Conservation (phyloP, 441 rosid species). For the Bruguiera hainesii region DNA sequence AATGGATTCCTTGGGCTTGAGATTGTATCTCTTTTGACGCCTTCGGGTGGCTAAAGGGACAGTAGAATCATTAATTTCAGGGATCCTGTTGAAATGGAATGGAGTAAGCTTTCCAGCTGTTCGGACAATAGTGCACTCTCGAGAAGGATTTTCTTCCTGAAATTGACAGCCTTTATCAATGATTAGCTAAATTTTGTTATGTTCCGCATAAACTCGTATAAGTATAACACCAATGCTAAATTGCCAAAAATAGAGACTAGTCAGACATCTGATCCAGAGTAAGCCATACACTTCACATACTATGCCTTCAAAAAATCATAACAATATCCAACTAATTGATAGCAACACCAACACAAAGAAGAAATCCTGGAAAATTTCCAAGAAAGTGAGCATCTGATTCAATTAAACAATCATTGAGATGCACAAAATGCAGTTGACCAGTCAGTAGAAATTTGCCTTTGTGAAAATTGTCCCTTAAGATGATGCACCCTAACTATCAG, state of each 20-base stretch:
- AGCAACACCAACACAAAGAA: neutral
- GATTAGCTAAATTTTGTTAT: neutral
- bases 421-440: neutral
- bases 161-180: conserved; percentile 20
- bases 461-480: neutral
- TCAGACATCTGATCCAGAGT: neutral
- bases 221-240: neutral
- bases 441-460: neutral
- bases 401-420: neutral
- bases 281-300: neutral
- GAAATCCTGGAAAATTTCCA: neutral
- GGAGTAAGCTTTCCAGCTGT: conserved; percentile 96
- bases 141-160: conserved; percentile 90
- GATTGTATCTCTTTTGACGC: conserved; percentile 69
- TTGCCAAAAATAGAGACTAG: neutral
- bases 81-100: conserved; percentile 78
- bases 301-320: neutral
- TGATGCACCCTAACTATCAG: neutral
- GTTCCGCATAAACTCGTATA: too few species aligned
- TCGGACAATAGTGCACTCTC: conserved; percentile 84
- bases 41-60: conserved; percentile 79
- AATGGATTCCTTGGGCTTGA: conserved; percentile 54
- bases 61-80: conserved; percentile 57
- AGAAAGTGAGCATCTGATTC: neutral
- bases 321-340: neutral